A percentile compares a stretch with the other conserved stretches of the same genome.
Conservation (phyloP, 2,329 filamentous ascomycete genomes). For the Volutella citrinella region DNA sequence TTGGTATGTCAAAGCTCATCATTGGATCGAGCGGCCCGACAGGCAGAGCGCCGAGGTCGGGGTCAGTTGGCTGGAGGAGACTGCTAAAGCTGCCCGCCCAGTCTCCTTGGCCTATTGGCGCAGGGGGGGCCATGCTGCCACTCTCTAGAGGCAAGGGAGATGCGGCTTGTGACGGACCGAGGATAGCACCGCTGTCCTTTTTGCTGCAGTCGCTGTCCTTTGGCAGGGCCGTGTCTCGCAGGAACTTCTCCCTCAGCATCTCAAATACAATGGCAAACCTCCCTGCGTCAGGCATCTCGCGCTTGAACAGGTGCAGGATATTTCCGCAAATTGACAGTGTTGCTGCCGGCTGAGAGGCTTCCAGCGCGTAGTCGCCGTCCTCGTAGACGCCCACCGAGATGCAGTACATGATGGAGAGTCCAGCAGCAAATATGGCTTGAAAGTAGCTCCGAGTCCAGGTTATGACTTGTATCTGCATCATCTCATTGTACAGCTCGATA, state of each 20-base stretch:
- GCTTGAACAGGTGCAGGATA: not conserved
- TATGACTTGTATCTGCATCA: conserved; percentile 32
- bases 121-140: too few species aligned
- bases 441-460: conserved; percentile 47
- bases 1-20: conserved; percentile 5
- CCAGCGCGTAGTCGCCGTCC: conserved; percentile 1
- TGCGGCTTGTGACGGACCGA: too few species aligned
- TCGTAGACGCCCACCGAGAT: conserved; percentile 13
- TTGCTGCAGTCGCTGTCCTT: too few species aligned
- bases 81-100: too few species aligned
- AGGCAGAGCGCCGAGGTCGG: too few species aligned
- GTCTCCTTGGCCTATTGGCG: too few species aligned
- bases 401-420: conserved; percentile 34
- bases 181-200: too few species aligned
- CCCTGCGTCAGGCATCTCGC: conserved; percentile 16
- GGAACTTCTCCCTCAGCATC: too few species aligned
- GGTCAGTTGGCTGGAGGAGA: too few species aligned
- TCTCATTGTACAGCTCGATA: conserved; percentile 35
- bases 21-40: too few species aligned
- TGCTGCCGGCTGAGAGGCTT: conserved; percentile 3
- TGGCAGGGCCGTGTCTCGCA: too few species aligned
- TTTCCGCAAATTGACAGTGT: conserved; percentile 3
- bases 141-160: too few species aligned
- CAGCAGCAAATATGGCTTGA: conserved; percentile 44
- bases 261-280: conserved; percentile 19